Evolutionary conservation across 129 eudicot genomes (phyloP), one percentile per base, ranked within the genome.

Genomic region (Rutidosis leptorrhynchoides): DNA sequence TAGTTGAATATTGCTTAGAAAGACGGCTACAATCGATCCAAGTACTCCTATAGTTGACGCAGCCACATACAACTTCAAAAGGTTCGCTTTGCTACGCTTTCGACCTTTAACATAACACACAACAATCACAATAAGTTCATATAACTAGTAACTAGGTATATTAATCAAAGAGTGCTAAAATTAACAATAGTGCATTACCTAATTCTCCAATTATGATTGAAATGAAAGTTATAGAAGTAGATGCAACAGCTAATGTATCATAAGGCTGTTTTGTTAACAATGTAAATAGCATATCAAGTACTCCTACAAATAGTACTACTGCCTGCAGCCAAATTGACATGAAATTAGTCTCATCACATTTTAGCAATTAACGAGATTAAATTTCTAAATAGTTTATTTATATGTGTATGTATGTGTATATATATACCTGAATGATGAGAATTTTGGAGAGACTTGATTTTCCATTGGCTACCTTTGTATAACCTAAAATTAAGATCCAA

Each of bases 151-250:
- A 63, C 15, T 1, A 59, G 43, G 53, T 24, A 12, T 12, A 9
- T 40, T 11, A 10, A 40, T 40, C 46, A 10, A 11, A 40, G n/a
- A 11, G 3, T 2, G 46, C 46, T 40, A 40, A 40, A 40, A 40
- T 40, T 40, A 3, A 35, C 42, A 35, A 40, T 40, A 40, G 46
- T 40, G 46, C 46, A 6, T 58, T 69, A 87, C 96, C 97, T 56
- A 79, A 53, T 79, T 87, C 97, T 22, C 97, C 97, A 20, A 87
- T 19, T 24, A 83, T n/a, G 12, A 83, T 74, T 45, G 97, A 83
- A 53, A 83, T n/a, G 48, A 83, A 87, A 52, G 73, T 70, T 64
- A 83, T 3, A 32, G 74, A 46, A 52, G 49, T 63, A 7, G 88
- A 79, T 37, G 76, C 85, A 77, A 76, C 71, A 60, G 77, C 75